phyloP scores from a whole-genome alignment of 805 yeast species.

The Starmerella bombi region DNA sequence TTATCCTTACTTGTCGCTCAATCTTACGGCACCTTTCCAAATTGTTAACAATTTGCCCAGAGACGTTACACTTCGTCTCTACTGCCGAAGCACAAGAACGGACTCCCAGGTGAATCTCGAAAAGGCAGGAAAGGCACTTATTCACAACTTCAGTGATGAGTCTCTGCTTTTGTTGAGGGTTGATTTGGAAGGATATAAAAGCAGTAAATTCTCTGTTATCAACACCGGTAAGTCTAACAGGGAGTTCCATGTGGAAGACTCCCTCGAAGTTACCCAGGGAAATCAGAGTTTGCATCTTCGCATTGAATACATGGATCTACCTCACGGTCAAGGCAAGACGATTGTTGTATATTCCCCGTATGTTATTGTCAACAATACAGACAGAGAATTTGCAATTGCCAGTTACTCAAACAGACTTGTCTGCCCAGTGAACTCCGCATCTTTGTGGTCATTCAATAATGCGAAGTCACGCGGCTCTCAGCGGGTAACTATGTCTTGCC shows the following conservation, averaged over 20 bases:
- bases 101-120: constrained; percentile 53
- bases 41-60: constrained; percentile 75
- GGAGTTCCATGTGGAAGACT: constrained; percentile 43
- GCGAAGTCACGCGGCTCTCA: constrained; percentile 53
- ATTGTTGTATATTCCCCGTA: constrained; percentile 67
- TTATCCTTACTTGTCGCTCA: constrained; percentile 73
- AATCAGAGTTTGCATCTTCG: constrained; percentile 56
- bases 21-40: constrained; percentile 73
- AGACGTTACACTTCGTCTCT: constrained; percentile 60
- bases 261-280: constrained; percentile 32
- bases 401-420: constrained; percentile 42
- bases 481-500: constrained; percentile 31
- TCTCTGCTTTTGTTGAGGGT: constrained; percentile 62
- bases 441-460: constrained; percentile 71
- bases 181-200: constrained; percentile 41
- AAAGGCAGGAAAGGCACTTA: constrained; percentile 54
- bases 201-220: constrained; percentile 64
- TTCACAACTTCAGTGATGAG: constrained; percentile 68
- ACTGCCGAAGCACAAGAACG: constrained; percentile 55
- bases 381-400: constrained; percentile 44
- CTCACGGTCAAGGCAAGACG: constrained; percentile 18
- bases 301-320: constrained; percentile 42
- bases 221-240: constrained; percentile 28
- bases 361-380: constrained; percentile 68
- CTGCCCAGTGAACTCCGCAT: constrained; percentile 38